Conservation (phyloP, 768 basidiomycete genomes). For the Leccinellum luteum region DNA sequence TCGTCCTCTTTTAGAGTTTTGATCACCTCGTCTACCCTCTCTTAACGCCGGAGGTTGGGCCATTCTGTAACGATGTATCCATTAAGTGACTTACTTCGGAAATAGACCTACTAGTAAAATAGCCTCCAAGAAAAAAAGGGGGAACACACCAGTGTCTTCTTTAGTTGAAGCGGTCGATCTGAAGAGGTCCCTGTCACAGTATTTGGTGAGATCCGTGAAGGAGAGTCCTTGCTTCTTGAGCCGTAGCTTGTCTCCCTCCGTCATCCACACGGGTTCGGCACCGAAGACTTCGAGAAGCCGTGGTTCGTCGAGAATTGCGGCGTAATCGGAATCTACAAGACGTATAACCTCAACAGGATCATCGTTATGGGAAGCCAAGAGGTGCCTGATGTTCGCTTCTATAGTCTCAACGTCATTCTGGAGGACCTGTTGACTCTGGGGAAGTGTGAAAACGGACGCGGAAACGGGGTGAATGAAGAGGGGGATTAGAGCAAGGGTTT, state of each 20-base stretch:
- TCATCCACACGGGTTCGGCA: conserved; percentile 12
- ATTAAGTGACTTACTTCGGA: not conserved
- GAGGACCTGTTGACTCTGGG: conserved; percentile 1
- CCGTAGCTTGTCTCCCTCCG: conserved; percentile 15
- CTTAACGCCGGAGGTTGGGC: conserved; percentile 14
- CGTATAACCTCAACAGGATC: conserved; percentile 18
- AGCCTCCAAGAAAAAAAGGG: not conserved
- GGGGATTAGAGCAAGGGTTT: not conserved
- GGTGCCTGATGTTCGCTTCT: not conserved
- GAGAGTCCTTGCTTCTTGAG: conserved; percentile 8
- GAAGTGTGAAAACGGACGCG: not conserved
- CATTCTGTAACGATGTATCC: conserved; percentile 7
- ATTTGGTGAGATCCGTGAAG: conserved; percentile 14
- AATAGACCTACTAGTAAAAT: not conserved
- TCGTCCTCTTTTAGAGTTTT: conserved; percentile 20
- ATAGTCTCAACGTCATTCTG: not conserved
- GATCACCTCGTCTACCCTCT: conserved; percentile 9
- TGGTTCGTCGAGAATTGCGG: conserved; percentile 17
- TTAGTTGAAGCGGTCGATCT: too few relatives aligned
- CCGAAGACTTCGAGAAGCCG: conserved; percentile 15
- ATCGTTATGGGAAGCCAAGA: conserved; percentile 12
- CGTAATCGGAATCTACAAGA: conserved; percentile 12
- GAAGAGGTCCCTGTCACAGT: not conserved
- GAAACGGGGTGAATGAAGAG: not conserved
- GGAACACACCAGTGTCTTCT: not conserved